Evolutionary conservation across 140 eudicot genomes (phyloP), one percentile per base, ranked within the genome.

Genomic region (Anethum foeniculum): DNA sequence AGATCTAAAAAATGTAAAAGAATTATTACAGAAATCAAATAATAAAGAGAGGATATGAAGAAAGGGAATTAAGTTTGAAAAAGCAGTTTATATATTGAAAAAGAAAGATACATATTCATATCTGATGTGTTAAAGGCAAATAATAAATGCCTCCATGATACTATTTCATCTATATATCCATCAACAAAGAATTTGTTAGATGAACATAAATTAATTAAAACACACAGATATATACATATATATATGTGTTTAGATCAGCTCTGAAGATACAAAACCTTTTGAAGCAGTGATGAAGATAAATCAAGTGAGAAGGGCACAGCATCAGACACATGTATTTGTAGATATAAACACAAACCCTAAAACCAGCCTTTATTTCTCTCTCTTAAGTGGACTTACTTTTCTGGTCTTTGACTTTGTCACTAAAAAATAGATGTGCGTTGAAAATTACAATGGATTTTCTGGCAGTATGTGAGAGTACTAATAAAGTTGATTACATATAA

Each of bases 31-130:
- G 39, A 44, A 44, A 47, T 39, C 21, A 27, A 75, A 5, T 10
- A 4, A 73, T 1, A 4, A 4, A 75, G 36, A 41, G 56, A 19
- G 51, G 21, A 46, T 32, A 28, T 46, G 15, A 75, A 75, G 1
- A 44, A 47, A 48, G 47, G 79, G 79, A 47, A 75, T 75, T 46
- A 75, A 75, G n/a, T 75, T 75, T 12, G 39, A 75, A 75, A 46
- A 47, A 74, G 78, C n/a, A 74, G 78, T 14, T 13, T 16, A 74
- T 6, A 44, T 44, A 21, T 72, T 74, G 51, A 74, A 74, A 47
- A 75, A 36, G 79, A 28, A 75, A 9, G 27, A 75, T 12, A 48
- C 28, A 74, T 39, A 68, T 32, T 68, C 36, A 74, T 4, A 74
- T 74, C 43, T 6, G 19, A 73, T 73, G 54, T 21, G 54, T 21